Percentiles rank a stretch among this genome's conserved stretches.
Conservation (phyloP, 768 basidiomycete species). For the Auricularia auricula-judae region DNA sequence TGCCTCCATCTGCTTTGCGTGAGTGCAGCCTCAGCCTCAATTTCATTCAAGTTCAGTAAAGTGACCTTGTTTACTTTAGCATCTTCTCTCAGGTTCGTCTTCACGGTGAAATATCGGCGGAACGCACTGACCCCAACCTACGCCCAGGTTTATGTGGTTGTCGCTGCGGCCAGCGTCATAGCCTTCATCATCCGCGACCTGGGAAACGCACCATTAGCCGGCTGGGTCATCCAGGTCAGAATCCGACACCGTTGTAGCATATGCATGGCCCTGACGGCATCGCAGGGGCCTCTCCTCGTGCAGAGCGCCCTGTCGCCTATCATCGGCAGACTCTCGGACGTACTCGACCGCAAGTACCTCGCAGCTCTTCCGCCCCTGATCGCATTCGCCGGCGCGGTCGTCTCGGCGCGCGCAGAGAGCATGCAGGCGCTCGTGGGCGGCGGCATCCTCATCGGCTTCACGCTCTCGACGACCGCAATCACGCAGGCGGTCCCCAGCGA, state of each 20-base stretch:
- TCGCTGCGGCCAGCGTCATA: constrained; percentile 1
- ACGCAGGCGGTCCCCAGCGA: constrained; percentile 7
- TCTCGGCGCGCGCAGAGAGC: constrained; percentile 1
- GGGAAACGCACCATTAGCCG: constrained; percentile 1
- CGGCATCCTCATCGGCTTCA: constrained; percentile 6
- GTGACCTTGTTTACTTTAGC: neutral
- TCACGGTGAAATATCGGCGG: neutral
- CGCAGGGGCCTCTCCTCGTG: constrained; percentile 4
- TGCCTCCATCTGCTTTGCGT: neutral
- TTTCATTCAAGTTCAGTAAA: neutral
- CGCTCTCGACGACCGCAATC: constrained; percentile 5
- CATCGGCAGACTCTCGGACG: constrained; percentile 5
- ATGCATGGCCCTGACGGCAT: neutral
- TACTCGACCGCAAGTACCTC: constrained; percentile 5
- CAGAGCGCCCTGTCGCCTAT: constrained; percentile 6
- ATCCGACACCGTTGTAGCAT: neutral
- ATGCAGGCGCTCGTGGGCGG: constrained; percentile 8
- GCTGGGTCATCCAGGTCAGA: constrained; percentile 7
- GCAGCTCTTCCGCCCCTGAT: constrained; percentile 8
- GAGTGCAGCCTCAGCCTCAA: neutral
- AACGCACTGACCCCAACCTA: neutral
- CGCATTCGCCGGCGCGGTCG: constrained; percentile 4
- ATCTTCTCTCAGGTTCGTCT: neutral
- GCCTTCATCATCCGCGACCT: constrained; percentile 4
- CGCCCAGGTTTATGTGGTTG: constrained; percentile 2